A percentile compares a stretch with the other conserved stretches of the same genome.
Evolutionary conservation across 2,329 filamentous ascomycete genomes (phyloP).

Genomic region (Trichoderma harzianum): DNA sequence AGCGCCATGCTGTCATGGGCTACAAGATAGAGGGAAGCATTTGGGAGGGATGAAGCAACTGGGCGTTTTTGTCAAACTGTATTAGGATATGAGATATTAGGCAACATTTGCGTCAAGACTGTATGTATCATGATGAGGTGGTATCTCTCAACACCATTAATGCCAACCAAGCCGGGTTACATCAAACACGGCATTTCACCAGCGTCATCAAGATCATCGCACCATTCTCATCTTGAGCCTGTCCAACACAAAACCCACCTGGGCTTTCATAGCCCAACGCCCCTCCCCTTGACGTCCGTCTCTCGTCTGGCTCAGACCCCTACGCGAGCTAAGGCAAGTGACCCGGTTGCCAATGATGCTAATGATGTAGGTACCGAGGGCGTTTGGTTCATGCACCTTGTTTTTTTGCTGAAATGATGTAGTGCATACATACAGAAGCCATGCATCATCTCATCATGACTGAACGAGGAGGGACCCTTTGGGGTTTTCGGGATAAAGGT

Average conservation of each 20-base stretch:
- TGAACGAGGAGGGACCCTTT: background rate
- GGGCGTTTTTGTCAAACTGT: background rate
- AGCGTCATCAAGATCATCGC: background rate
- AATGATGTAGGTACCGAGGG: background rate
- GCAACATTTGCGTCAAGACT: background rate
- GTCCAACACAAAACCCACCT: background rate
- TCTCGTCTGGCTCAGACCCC: background rate
- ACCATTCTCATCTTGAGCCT: background rate
- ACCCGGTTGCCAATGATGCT: background rate
- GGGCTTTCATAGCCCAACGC: background rate
- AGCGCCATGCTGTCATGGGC: background rate
- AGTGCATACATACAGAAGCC: background rate
- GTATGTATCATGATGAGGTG: background rate
- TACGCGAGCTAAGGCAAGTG: slow-evolving; percentile 11
- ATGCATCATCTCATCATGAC: slow-evolving; percentile 15
- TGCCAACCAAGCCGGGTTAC: background rate
- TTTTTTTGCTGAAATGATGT: background rate
- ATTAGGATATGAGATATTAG: background rate
- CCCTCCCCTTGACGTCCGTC: background rate
- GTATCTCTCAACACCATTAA: background rate
- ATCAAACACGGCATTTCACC: background rate
- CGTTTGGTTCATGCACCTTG: slow-evolving; percentile 12
- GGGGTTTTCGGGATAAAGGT: background rate
- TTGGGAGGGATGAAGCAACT: background rate
- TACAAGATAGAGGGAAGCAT: background rate